Conservation (phyloP, 1,284 basidiomycete genomes). For the Thelephora terrestris region DNA sequence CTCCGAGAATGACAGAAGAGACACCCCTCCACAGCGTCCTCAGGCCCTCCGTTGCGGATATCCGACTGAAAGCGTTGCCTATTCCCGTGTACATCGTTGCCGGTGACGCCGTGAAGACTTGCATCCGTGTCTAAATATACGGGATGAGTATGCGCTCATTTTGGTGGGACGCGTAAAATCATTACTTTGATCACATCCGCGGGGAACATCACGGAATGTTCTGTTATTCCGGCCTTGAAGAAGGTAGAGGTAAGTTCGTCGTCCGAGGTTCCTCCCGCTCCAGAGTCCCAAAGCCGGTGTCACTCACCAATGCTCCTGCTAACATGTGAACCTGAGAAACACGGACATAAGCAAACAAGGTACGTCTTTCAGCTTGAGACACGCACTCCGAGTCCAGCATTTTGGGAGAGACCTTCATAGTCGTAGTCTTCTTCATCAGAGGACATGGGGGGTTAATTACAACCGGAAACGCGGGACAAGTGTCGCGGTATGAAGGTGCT, state of each 20-base stretch:
- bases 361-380: not conserved
- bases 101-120: conserved; percentile 82
- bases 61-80: conserved; percentile 80
- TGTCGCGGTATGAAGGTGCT: not conserved
- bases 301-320: conserved; percentile 85
- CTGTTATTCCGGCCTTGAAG: conserved; percentile 88
- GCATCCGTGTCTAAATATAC: conserved; percentile 85
- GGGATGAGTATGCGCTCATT: not conserved
- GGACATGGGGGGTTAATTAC: not conserved
- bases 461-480: not conserved
- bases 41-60: conserved; percentile 89
- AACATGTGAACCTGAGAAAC: conserved; percentile 81
- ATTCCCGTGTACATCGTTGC: conserved; percentile 84
- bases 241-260: conserved; percentile 3
- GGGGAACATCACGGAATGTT: conserved; percentile 99
- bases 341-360: not conserved
- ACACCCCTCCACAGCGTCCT: conserved; percentile 93
- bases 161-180: conserved; percentile 5
- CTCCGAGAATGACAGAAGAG: conserved; percentile 93
- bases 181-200: conserved; percentile 95
- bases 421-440: conserved; percentile 45
- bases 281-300: not conserved
- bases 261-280: not conserved
- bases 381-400: conserved; percentile 62
- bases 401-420: conserved; percentile 69